phyloP scores from a whole-genome alignment of 73 alveolate genomes.

The Tetrahymena elliotti region DNA sequence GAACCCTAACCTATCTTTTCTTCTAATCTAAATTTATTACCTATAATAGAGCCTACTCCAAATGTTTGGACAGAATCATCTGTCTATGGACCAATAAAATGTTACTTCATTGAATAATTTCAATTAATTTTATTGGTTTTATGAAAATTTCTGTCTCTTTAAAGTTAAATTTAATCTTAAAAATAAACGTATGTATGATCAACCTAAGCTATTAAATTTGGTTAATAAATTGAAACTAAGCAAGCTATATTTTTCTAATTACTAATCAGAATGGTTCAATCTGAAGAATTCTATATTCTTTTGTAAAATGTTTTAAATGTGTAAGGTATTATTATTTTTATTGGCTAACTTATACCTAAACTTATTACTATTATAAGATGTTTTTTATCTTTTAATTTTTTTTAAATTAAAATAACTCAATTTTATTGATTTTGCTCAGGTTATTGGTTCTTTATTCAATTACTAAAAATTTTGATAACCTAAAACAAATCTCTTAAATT shows the following conservation, averaged over 20 bases:
- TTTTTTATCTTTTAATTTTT: background rate
- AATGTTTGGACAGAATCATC: background rate
- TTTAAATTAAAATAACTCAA: too few species aligned
- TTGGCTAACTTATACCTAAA: background rate
- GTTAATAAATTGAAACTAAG: too few species aligned
- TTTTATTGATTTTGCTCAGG: background rate
- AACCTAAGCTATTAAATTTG: background rate
- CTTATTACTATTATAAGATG: background rate
- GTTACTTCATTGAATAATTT: background rate
- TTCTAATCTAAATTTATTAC: conserved; percentile 11
- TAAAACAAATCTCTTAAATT: background rate
- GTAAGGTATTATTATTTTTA: too few species aligned
- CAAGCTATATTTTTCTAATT: background rate
- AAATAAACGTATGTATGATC: background rate
- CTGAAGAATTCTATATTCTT: background rate
- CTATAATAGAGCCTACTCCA: conserved; percentile 21
- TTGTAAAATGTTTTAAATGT: too few species aligned
- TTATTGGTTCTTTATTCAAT: background rate
- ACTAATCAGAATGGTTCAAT: background rate
- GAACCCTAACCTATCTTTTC: conserved; percentile 43
- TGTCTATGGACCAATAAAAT: background rate
- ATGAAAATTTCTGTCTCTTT: too few species aligned
- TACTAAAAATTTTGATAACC: background rate
- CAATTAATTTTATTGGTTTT: background rate
- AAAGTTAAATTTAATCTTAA: background rate